Base-by-base conservation (phyloP, 1,284 basidiomycete genomes). In the Polyporus tsugae region DNA sequence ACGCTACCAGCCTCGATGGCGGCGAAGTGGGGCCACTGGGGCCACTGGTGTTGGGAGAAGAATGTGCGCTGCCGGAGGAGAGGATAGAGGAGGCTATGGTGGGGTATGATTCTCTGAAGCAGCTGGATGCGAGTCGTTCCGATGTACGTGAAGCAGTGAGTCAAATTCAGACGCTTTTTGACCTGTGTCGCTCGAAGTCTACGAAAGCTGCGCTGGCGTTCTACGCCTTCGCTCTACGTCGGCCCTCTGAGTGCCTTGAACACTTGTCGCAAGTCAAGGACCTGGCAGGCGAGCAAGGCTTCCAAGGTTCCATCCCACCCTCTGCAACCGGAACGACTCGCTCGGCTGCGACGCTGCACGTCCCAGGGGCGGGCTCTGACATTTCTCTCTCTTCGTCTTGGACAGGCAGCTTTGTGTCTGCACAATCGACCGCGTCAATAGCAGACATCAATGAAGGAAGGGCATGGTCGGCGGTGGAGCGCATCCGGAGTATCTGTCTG, bases 141-240 rank as follows among this genome's bases (percentile, higher is more conserved):
- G 88, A 91, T 78, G 91, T 92, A 80, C 77, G 89, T 87, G 59
- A 60, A 60, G 68, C 62, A 58, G 52, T 67, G 60, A 64, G 60
- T 67, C 67, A 52, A 42, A n/a, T 60, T 65, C n/a, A 60, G 35
- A 49, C 46, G 2, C n/a, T 4, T 63, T 61, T 70, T 67, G 42
- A 69, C 68, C 41, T 38, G 44, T 25, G n/a, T 60, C 15, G 36
- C 36, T 36, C 25, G 15, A 71, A 92, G 91, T 89, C 86, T 17
- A 81, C 89, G 19, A 82, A 86, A 69, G 84, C 93, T 64, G 84
- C 87, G 0, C 80, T 92, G 52, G 94, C 92, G 2, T 95, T 93
- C 78, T 91, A 92, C 74, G 88, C 89, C 2, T 94, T 93, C 78
- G 91, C 94, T 0, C 80, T 95, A 3, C 89, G 89, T 39, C 82